Conservation (phyloP, 306 rosid species). For the Vigna hirtella region DNA sequence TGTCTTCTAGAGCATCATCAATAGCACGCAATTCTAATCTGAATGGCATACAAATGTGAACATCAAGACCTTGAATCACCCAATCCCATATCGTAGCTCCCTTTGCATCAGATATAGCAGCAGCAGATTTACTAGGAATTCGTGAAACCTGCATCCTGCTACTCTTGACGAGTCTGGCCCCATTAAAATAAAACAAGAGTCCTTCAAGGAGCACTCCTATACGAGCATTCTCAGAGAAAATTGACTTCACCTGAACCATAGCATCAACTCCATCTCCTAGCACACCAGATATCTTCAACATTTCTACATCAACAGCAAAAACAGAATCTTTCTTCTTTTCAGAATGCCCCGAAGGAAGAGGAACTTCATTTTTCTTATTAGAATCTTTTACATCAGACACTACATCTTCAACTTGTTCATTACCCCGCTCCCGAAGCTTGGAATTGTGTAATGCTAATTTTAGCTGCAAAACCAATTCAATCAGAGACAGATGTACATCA, state of each 20-base stretch:
- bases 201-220: conserved; percentile 98
- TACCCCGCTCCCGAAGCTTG: conserved; percentile 66
- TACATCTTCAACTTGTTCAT: conserved; percentile 52
- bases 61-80: conserved; percentile 91
- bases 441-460: conserved; percentile 67
- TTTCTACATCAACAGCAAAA: conserved; percentile 90
- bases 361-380: conserved; percentile 57
- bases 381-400: conserved; percentile 47
- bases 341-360: conserved; percentile 54
- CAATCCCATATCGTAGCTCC: conserved; percentile 77
- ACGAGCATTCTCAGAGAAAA: conserved; percentile 96
- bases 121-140: conserved; percentile 73
- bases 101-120: conserved; percentile 59
- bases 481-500: conserved; percentile 74
- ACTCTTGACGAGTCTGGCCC: conserved; percentile 78
- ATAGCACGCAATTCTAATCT: conserved; percentile 93
- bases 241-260: conserved; percentile 82
- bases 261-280: conserved; percentile 96
- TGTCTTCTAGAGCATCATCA: conserved; percentile 93
- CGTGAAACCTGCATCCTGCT: conserved; percentile 95
- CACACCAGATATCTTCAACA: conserved; percentile 77
- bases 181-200: conserved; percentile 66
- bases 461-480: conserved; percentile 79
- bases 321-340: conserved; percentile 78
- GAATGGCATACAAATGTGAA: conserved; percentile 83